Evolutionary conservation across 148 eudicot species (phyloP).

Genomic region (Rhododendron molle): DNA sequence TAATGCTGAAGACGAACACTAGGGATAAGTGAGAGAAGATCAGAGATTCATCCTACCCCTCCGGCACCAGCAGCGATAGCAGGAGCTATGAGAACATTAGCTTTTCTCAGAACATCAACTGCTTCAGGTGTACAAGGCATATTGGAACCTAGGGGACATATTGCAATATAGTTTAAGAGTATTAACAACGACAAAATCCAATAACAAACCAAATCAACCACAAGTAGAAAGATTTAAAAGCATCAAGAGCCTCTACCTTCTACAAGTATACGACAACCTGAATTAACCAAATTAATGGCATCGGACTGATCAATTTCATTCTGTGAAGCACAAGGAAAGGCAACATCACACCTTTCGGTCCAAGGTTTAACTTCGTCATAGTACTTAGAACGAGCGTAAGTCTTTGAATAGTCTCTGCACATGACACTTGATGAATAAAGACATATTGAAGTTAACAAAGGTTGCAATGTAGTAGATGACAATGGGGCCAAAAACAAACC

Average conservation of each 20-base stretch:
- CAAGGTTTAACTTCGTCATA: slow-evolving; percentile 97
- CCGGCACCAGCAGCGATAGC: slow-evolving; percentile 98
- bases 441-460: background rate
- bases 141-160: slow-evolving; percentile 57
- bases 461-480: background rate
- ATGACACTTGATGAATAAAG: slow-evolving; percentile 11
- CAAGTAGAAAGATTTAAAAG: background rate
- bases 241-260: slow-evolving; percentile 57
- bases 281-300: slow-evolving; percentile 85
- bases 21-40: background rate
- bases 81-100: slow-evolving; percentile 88
- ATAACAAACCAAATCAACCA: background rate
- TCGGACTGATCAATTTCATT: slow-evolving; percentile 93
- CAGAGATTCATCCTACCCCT: slow-evolving; percentile 57
- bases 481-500: slow-evolving; percentile 41
- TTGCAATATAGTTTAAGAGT: background rate
- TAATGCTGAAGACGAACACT: background rate
- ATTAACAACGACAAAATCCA: background rate
- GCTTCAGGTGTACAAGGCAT: slow-evolving; percentile 99
- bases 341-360: slow-evolving; percentile 94
- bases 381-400: slow-evolving; percentile 93
- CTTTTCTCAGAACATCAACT: slow-evolving; percentile 80
- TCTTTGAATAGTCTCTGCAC: slow-evolving; percentile 93
- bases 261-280: slow-evolving; percentile 87
- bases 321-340: slow-evolving; percentile 93